phyloP scores from a whole-genome alignment of 148 eudicot species.

The Fagopyrum homotropicum region DNA sequence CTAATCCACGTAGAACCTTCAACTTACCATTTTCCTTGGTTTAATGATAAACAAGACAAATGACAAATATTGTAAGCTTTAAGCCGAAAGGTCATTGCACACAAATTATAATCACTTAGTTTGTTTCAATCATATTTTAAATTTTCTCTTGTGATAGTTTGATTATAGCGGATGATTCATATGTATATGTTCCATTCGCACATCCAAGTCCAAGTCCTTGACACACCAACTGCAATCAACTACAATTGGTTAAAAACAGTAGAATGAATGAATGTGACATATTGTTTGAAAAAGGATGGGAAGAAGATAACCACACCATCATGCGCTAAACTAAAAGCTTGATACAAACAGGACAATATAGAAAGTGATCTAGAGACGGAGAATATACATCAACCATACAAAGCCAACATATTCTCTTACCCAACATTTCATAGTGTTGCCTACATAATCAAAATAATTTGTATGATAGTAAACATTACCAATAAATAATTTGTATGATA shows the following conservation, averaged over 20 bases:
- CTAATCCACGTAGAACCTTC: slow-evolving; percentile 71
- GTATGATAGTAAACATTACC: too few relatives aligned
- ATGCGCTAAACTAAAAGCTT: neutral
- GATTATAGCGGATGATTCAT: too few relatives aligned
- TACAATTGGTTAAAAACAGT: neutral
- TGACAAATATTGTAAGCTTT: neutral
- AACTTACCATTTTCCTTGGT: slow-evolving; percentile 41
- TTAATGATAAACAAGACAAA: neutral
- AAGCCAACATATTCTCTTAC: slow-evolving; percentile 76
- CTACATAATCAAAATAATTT: slow-evolving; percentile 35
- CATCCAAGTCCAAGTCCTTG: slow-evolving; percentile 89
- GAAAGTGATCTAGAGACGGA: neutral
- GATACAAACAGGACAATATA: neutral
- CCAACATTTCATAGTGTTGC: slow-evolving; percentile 82
- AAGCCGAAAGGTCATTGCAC: too few relatives aligned
- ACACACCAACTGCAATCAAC: slow-evolving; percentile 60
- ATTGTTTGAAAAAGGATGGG: neutral
- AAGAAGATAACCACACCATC: neutral
- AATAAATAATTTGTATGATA: too few relatives aligned
- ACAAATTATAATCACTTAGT: too few relatives aligned
- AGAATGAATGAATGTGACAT: neutral
- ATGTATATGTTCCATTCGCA: neutral
- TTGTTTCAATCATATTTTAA: too few relatives aligned
- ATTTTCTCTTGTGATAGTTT: too few relatives aligned
- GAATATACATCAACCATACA: slow-evolving; percentile 66